Evolutionary conservation across 2,329 filamentous ascomycete species (phyloP).

Genomic region (Colletotrichum tropicicola): DNA sequence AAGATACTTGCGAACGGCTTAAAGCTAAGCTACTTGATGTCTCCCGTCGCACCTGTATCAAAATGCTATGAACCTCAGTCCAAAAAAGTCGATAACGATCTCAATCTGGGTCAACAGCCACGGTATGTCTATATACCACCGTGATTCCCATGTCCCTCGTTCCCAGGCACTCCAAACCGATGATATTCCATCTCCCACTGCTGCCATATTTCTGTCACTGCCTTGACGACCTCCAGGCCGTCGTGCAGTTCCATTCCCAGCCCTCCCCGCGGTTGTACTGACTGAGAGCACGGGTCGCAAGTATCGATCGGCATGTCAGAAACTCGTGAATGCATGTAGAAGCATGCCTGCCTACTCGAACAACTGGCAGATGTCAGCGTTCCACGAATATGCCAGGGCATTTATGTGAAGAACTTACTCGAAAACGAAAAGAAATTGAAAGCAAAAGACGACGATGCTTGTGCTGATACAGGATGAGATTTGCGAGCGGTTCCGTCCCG

Average conservation of each 20-base stretch:
- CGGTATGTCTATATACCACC: neutral
- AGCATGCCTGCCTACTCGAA: slow-evolving; percentile 9
- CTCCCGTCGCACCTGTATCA: slow-evolving; percentile 5
- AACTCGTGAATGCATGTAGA: neutral
- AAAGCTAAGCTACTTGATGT: slow-evolving; percentile 7
- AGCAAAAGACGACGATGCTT: neutral
- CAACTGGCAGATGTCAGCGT: slow-evolving; percentile 11
- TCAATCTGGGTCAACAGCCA: neutral
- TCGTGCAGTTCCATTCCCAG: no score
- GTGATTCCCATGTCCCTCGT: neutral
- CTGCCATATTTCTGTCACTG: neutral
- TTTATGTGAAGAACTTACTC: neutral
- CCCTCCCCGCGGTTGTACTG: no score
- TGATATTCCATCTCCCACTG: neutral
- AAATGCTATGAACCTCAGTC: neutral
- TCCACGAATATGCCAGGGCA: fast-evolving
- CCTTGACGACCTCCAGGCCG: neutral
- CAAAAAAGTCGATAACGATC: neutral
- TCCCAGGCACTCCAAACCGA: neutral
- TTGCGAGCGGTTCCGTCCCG: neutral
- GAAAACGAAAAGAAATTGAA: slow-evolving; percentile 3
- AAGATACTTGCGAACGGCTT: neutral
- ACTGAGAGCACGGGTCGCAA: no score
- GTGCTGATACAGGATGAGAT: neutral
- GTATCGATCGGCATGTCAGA: no score